Evolutionary conservation across 2,329 filamentous ascomycete genomes (phyloP).

Genomic region (Nannizziopsis arthrosporioides): DNA sequence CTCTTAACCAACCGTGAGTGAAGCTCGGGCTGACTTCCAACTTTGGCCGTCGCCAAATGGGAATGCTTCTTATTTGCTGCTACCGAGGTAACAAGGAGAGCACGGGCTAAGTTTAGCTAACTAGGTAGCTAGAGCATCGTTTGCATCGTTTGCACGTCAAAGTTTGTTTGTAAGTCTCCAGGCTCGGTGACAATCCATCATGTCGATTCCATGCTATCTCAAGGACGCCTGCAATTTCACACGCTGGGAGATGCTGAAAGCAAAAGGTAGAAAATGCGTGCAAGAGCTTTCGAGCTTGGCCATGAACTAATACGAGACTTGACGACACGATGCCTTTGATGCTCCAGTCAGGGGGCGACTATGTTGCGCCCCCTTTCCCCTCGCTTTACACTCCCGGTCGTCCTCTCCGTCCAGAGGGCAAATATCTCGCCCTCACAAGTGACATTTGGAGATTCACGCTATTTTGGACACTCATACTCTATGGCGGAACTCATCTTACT

Average conservation of each 20-base stretch:
- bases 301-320: background rate
- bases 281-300: too few relatives aligned
- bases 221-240: too few relatives aligned
- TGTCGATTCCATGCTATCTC: too few relatives aligned
- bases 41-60: background rate
- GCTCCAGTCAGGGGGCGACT: constrained; percentile 43
- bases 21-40: background rate
- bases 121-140: too few relatives aligned
- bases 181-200: too few relatives aligned
- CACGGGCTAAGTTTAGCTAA: too few relatives aligned
- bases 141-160: too few relatives aligned
- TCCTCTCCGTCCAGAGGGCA: constrained; percentile 43
- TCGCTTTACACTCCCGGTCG: constrained; percentile 66
- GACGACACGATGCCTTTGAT: background rate
- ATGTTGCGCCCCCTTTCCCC: constrained; percentile 56
- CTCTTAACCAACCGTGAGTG: background rate
- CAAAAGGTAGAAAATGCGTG: too few relatives aligned
- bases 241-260: too few relatives aligned
- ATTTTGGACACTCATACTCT: constrained; percentile 74
- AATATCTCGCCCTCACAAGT: constrained; percentile 58
- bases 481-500: constrained; percentile 60
- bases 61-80: background rate
- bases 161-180: too few relatives aligned
- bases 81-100: too few relatives aligned
- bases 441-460: constrained; percentile 85